Percentiles rank a stretch among this genome's conserved stretches.
Evolutionary conservation across 306 rosid species (phyloP).

Genomic region (Begonia peltatifolia): DNA sequence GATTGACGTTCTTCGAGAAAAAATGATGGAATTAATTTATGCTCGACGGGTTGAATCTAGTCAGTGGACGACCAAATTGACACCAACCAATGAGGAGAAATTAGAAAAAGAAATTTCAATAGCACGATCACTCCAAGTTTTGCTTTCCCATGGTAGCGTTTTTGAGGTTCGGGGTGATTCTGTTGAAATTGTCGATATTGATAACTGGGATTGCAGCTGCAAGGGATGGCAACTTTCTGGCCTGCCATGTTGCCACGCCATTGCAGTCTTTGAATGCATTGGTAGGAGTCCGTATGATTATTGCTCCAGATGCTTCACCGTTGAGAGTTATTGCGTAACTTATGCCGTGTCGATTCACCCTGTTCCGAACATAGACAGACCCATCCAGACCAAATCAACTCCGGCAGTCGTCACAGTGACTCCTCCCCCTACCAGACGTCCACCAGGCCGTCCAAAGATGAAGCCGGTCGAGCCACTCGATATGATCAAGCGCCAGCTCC

Average conservation of each 20-base stretch:
- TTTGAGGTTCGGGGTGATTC: slow-evolving; percentile 85
- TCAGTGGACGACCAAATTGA: slow-evolving; percentile 70
- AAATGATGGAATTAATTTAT: slow-evolving; percentile 73
- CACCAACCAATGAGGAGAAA: slow-evolving; percentile 69
- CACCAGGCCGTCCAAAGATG: slow-evolving; percentile 87
- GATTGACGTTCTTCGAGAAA: slow-evolving; percentile 72
- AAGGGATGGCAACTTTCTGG: slow-evolving; percentile 82
- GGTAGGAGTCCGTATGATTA: slow-evolving; percentile 66
- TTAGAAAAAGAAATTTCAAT: slow-evolving; percentile 44
- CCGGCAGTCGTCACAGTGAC: slow-evolving; percentile 37
- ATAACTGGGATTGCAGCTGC: slow-evolving; percentile 85
- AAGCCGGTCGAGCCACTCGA: slow-evolving; percentile 59
- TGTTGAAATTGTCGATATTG: slow-evolving; percentile 58
- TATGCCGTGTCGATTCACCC: slow-evolving; percentile 76
- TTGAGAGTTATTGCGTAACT: slow-evolving; percentile 45
- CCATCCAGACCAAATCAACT: slow-evolving; percentile 25
- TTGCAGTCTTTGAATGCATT: slow-evolving; percentile 55
- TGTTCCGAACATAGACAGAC: slow-evolving; percentile 63
- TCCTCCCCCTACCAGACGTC: slow-evolving; percentile 91
- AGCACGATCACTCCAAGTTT: slow-evolving; percentile 54
- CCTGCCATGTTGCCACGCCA: slow-evolving; percentile 85
- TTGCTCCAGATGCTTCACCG: slow-evolving; percentile 68
- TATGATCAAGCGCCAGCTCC: slow-evolving; percentile 78
- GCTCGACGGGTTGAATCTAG: slow-evolving; percentile 44
- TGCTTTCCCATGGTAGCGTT: slow-evolving; percentile 35